Conservation (phyloP, 768 basidiomycete species). For the Favolaschia claudopus region DNA sequence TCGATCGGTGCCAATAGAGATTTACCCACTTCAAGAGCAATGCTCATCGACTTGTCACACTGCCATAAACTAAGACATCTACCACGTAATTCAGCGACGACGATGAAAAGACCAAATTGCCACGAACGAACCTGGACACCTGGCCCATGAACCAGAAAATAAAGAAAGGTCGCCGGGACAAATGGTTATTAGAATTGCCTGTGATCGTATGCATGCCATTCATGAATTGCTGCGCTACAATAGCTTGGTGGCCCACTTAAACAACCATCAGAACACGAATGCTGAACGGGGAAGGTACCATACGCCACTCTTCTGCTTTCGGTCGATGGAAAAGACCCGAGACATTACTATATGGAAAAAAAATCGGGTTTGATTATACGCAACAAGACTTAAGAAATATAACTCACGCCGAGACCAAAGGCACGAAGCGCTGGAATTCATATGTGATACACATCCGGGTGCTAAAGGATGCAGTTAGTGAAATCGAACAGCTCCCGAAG, state of each 20-base stretch:
- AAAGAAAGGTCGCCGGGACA: slow-evolving; percentile 70
- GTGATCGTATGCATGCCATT: slow-evolving; percentile 67
- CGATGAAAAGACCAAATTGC: slow-evolving; percentile 3
- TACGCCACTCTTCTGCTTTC: slow-evolving; percentile 76
- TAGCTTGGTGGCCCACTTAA: slow-evolving; percentile 67
- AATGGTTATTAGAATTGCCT: slow-evolving; percentile 54
- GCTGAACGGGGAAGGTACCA: slow-evolving; percentile 35
- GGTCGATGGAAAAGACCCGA: slow-evolving; percentile 55
- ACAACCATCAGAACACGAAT: slow-evolving; percentile 11
- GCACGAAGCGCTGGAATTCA: slow-evolving; percentile 71
- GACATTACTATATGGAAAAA: slow-evolving; percentile 43
- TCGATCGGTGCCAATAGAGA: slow-evolving; percentile 67
- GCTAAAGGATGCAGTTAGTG: slow-evolving; percentile 43
- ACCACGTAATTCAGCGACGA: slow-evolving; percentile 14
- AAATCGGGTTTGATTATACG: background rate
- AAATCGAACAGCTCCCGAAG: slow-evolving; percentile 3
- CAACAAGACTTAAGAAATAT: background rate
- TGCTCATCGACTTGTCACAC: slow-evolving; percentile 60
- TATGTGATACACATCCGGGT: slow-evolving; percentile 75
- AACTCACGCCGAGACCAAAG: slow-evolving; percentile 62
- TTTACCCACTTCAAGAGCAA: slow-evolving; percentile 70
- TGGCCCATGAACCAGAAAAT: slow-evolving; percentile 82
- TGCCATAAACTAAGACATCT: slow-evolving; percentile 69
- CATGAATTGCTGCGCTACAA: slow-evolving; percentile 67
- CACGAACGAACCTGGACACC: slow-evolving; percentile 56